Conservation (phyloP, 306 rosid genomes). For the Prunus mume region DNA sequence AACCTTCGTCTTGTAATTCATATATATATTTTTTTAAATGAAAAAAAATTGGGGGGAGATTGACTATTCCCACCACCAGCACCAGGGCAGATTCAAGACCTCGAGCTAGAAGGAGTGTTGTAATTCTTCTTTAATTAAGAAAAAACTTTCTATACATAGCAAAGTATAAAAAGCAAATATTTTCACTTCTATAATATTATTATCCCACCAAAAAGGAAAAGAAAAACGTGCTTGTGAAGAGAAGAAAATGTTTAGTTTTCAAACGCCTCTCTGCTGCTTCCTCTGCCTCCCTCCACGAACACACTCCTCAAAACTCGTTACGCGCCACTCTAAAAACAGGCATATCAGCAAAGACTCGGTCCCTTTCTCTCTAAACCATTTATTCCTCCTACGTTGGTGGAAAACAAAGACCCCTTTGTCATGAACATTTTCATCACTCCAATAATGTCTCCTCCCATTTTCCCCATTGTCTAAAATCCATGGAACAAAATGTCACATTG, state of each 20-base stretch:
- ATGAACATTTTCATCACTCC: neutral
- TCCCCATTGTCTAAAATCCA: neutral
- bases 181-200: too few species aligned
- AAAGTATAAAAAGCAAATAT: too few species aligned
- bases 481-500: neutral
- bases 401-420: neutral
- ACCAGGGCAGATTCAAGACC: fast-evolving
- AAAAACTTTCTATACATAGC: too few species aligned
- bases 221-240: too few species aligned
- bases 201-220: too few species aligned
- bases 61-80: too few species aligned
- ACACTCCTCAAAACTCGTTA: slow-evolving; percentile 43
- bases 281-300: slow-evolving; percentile 29
- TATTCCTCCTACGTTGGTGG: neutral
- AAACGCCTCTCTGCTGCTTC: neutral
- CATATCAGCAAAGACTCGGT: slow-evolving; percentile 34
- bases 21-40: too few species aligned
- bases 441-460: neutral
- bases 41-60: too few species aligned
- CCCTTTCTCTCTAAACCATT: slow-evolving; percentile 23
- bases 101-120: too few species aligned
- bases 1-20: too few species aligned
- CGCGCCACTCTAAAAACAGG: neutral
- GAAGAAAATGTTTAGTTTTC: neutral
- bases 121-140: too few species aligned